These are phyloP conservation scores for Leccinum ochraceum DNA, from an alignment of 768 basidiomycete species.

Conservation along the genomic window DNA sequence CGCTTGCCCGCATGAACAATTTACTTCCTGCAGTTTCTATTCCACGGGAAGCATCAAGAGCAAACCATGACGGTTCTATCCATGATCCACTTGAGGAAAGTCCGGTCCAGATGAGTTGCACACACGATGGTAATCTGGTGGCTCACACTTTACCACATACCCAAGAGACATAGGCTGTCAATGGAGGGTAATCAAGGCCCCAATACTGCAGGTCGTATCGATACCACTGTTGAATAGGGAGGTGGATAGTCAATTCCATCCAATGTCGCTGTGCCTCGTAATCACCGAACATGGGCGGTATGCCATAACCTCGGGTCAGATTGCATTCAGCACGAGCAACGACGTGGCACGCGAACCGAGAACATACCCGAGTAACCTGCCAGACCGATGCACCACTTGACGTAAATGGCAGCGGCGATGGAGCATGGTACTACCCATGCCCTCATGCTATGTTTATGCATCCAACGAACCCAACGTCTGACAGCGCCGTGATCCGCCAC, in stretches of 20 bases:
- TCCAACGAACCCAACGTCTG: conserved; percentile 73
- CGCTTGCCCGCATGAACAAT: conserved; percentile 79
- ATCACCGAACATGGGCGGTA: conserved; percentile 87
- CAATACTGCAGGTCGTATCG: conserved; percentile 86
- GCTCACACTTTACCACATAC: conserved; percentile 73
- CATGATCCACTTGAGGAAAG: conserved; percentile 43
- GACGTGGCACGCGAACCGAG: neutral
- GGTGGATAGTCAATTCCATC: conserved; percentile 87
- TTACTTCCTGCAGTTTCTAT: conserved; percentile 67
- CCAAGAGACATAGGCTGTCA: conserved; percentile 91
- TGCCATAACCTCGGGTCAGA: conserved; percentile 50
- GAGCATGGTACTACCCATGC: conserved; percentile 58
- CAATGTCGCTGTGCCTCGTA: conserved; percentile 95
- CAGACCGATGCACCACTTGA: conserved; percentile 72
- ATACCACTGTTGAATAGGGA: conserved; percentile 82
- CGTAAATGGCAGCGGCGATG: conserved; percentile 51
- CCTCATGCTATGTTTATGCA: conserved; percentile 67
- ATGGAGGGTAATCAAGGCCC: conserved; percentile 93
- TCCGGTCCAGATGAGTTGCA: conserved; percentile 6
- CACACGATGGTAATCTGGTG: conserved; percentile 19
- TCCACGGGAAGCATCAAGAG: conserved; percentile 66
- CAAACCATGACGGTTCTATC: conserved; percentile 67
- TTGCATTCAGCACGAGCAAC: neutral
- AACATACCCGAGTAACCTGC: conserved; percentile 81
- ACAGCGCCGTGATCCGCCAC: conserved; percentile 44